Conservation (phyloP, 495 filamentous ascomycete species). For the Talaromyces ruber region DNA sequence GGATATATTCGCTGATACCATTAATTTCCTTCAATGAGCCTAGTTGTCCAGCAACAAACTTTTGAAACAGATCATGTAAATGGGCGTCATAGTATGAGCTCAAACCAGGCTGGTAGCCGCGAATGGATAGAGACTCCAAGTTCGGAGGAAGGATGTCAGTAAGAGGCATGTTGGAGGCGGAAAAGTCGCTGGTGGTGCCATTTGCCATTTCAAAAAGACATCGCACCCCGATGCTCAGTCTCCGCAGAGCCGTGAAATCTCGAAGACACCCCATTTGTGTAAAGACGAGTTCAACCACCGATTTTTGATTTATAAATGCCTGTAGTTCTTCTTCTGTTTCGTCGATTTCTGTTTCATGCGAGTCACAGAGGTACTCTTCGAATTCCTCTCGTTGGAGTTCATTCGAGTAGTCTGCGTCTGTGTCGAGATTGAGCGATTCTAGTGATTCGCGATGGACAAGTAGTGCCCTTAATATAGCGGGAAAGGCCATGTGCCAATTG, state of each 20-base stretch:
- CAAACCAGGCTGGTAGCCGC: slow-evolving; percentile 15
- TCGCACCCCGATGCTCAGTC: slow-evolving; percentile 14
- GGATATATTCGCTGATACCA: slow-evolving; percentile 15
- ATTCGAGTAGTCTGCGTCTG: slow-evolving; percentile 7
- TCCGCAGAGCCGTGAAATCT: slow-evolving; percentile 15
- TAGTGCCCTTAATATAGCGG: slow-evolving; percentile 15
- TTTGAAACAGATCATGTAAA: slow-evolving; percentile 12
- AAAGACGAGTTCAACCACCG: slow-evolving; percentile 2
- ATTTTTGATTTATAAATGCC: slow-evolving; percentile 3
- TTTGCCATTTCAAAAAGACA: slow-evolving; percentile 17
- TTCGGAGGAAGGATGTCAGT: slow-evolving; percentile 12
- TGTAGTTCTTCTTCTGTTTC: not conserved
- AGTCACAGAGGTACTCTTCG: slow-evolving; percentile 1
- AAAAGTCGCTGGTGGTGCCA: slow-evolving; percentile 2
- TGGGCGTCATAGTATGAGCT: slow-evolving; percentile 11
- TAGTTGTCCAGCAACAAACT: slow-evolving; percentile 8
- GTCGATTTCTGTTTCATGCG: not conserved
- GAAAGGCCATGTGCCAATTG: slow-evolving; percentile 9
- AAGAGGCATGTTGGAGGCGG: slow-evolving; percentile 1
- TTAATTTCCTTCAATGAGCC: slow-evolving; percentile 13
- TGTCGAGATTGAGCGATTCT: slow-evolving; percentile 18
- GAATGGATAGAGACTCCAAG: slow-evolving; percentile 19
- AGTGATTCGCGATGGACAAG: slow-evolving; percentile 16
- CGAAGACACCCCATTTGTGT: slow-evolving; percentile 9
- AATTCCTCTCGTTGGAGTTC: slow-evolving; percentile 2